These are phyloP conservation scores for Fusarium denticulatum DNA, from an alignment of 2,329 filamentous ascomycete genomes.

Conservation along the genomic window DNA sequence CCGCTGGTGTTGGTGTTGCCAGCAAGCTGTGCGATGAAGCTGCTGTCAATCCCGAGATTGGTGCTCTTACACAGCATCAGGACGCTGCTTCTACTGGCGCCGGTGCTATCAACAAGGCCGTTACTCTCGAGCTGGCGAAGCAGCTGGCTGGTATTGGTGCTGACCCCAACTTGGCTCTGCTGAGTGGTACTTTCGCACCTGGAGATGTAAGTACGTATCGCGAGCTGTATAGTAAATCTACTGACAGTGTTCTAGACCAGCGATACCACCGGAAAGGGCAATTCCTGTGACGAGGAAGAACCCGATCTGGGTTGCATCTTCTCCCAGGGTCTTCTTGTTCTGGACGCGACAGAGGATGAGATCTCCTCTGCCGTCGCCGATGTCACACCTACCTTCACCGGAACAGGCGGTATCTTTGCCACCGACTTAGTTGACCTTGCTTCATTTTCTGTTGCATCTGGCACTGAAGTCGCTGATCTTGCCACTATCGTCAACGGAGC, in stretches of 20 bases:
- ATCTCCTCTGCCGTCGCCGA: background rate
- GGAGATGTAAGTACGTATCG: slow-evolving; percentile 8
- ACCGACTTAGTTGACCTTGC: background rate
- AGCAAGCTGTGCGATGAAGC: slow-evolving; percentile 19
- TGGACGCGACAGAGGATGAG: slow-evolving; percentile 6
- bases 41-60: slow-evolving; percentile 8
- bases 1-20: slow-evolving; percentile 45
- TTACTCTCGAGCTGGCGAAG: slow-evolving; percentile 5
- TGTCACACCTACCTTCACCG: slow-evolving; percentile 1
- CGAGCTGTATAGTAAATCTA: accelerated
- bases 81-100: background rate
- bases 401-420: slow-evolving; percentile 6
- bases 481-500: slow-evolving; percentile 6
- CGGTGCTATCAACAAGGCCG: slow-evolving; percentile 11
- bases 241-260: background rate
- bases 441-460: background rate
- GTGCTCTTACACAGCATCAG: slow-evolving; percentile 11
- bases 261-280: slow-evolving; percentile 5
- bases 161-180: slow-evolving; percentile 11
- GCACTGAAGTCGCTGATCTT: slow-evolving; percentile 1
- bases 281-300: slow-evolving; percentile 11
- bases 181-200: slow-evolving; percentile 13
- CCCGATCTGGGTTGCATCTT: slow-evolving; percentile 13
- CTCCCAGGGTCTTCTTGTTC: background rate
- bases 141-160: slow-evolving; percentile 9